Conservation (phyloP, 2,329 filamentous ascomycete species). For the Trichoderma arundinaceum region DNA sequence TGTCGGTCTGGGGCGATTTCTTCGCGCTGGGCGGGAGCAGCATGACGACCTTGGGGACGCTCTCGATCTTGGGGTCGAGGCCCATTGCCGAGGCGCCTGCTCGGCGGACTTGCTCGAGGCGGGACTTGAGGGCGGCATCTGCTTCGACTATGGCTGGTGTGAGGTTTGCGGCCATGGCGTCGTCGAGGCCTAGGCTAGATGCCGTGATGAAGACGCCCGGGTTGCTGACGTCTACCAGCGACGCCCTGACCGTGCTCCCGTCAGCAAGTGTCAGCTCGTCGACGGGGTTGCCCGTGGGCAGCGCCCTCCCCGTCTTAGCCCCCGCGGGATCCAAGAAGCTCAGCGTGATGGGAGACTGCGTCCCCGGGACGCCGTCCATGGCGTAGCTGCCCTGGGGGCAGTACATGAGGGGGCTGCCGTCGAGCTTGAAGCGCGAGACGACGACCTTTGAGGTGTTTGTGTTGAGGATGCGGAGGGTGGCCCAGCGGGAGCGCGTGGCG, state of each 20-base stretch:
- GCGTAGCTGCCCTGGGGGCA: slow-evolving; percentile 56
- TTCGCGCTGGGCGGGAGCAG: slow-evolving; percentile 47
- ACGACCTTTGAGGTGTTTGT: slow-evolving; percentile 74
- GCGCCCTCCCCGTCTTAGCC: slow-evolving; percentile 62
- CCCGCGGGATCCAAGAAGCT: slow-evolving; percentile 68
- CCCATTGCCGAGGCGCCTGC: slow-evolving; percentile 67
- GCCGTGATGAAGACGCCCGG: slow-evolving; percentile 67
- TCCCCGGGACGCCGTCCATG: slow-evolving; percentile 69
- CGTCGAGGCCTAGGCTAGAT: slow-evolving; percentile 53
- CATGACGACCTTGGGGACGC: slow-evolving; percentile 67
- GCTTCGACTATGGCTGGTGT: slow-evolving; percentile 60
- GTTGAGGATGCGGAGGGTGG: slow-evolving; percentile 67
- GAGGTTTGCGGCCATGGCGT: slow-evolving; percentile 55
- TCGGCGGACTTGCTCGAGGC: slow-evolving; percentile 62
- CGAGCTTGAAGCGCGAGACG: slow-evolving; percentile 60
- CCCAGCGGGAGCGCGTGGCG: slow-evolving; percentile 43
- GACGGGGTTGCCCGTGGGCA: slow-evolving; percentile 57
- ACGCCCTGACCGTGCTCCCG: slow-evolving; percentile 52
- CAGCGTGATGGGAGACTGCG: slow-evolving; percentile 61
- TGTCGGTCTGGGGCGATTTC: slow-evolving; percentile 42
- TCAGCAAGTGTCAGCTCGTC: slow-evolving; percentile 54
- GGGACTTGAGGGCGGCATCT: slow-evolving; percentile 49
- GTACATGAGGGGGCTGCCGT: slow-evolving; percentile 44
- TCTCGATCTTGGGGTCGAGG: slow-evolving; percentile 52
- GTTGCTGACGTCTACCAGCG: slow-evolving; percentile 68